A percentile compares a stretch with the other conserved stretches of the same genome.
These are phyloP conservation scores for Hamigera avellanea DNA, from an alignment of 495 filamentous ascomycete species.

Conservation along the genomic window DNA sequence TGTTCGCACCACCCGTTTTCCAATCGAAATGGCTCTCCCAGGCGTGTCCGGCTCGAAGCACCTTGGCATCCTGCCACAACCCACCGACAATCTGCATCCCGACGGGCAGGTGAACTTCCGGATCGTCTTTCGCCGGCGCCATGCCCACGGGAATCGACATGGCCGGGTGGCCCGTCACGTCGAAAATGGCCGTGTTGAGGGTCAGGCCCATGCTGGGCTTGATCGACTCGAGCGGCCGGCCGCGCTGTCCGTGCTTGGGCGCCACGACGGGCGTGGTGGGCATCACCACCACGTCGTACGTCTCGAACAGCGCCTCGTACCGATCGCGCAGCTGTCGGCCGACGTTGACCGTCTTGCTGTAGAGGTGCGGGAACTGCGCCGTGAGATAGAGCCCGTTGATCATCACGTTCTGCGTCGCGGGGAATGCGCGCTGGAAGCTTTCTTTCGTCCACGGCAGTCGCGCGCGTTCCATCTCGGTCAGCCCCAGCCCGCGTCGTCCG, in stretches of 20 bases:
- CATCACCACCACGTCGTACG: constrained; percentile 36
- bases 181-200: constrained; percentile 44
- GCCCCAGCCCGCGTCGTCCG: no score
- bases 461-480: no score
- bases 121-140: constrained; percentile 28
- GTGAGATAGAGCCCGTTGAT: constrained; percentile 31
- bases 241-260: constrained; percentile 22
- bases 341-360: constrained; percentile 31
- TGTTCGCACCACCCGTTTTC: no score
- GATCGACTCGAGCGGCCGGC: constrained; percentile 27
- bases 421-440: no score
- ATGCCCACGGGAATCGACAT: constrained; percentile 44
- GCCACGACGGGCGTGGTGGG: constrained; percentile 34
- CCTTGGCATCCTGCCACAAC: no score
- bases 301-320: constrained; percentile 30
- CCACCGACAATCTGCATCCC: constrained; percentile 51
- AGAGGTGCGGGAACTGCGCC: constrained; percentile 25
- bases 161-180: constrained; percentile 47
- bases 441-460: no score
- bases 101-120: constrained; percentile 36
- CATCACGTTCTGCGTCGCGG: constrained; percentile 32
- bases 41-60: no score
- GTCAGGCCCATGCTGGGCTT: constrained; percentile 32
- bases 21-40: no score
- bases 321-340: no score